Evolutionary conservation across 441 rosid genomes (phyloP).

Genomic region (Aleurites moluccanus): DNA sequence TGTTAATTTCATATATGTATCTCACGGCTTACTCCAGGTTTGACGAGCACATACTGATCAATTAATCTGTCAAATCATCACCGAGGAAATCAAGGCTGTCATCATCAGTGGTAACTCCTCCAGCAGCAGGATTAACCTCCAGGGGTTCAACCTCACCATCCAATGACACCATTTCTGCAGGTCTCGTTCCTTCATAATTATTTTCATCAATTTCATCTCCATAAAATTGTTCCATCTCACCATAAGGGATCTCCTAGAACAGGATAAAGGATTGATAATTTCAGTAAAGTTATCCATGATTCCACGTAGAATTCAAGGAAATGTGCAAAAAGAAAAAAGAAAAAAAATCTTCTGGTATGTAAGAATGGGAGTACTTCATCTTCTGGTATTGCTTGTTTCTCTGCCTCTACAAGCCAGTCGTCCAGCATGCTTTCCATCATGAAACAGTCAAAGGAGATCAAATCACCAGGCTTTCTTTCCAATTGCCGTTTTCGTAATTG

Average conservation of each 20-base stretch:
- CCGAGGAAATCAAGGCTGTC: constrained; percentile 57
- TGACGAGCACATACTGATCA: constrained; percentile 19
- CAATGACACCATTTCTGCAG: constrained; percentile 38
- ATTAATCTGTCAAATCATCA: constrained; percentile 47
- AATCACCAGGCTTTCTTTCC: constrained; percentile 39
- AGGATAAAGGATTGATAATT: constrained; percentile 13
- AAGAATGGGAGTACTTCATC: constrained; percentile 54
- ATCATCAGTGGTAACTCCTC: constrained; percentile 43
- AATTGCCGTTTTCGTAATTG: constrained; percentile 54
- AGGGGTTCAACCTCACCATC: constrained; percentile 40
- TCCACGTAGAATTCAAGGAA: constrained; percentile 2
- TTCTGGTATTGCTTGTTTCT: constrained; percentile 40
- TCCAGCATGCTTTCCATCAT: constrained; percentile 51
- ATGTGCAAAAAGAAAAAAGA: not conserved
- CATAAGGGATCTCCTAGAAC: constrained; percentile 46
- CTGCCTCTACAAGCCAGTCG: constrained; percentile 63
- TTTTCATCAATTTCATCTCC: constrained; percentile 43
- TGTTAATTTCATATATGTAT: constrained; percentile 17
- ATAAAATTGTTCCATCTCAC: constrained; percentile 43
- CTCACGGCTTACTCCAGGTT: constrained; percentile 35
- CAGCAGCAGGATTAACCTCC: constrained; percentile 41
- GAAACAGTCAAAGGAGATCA: constrained; percentile 46
- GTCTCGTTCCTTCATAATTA: constrained; percentile 40
- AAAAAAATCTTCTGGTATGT: constrained; percentile 3
- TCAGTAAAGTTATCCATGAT: constrained; percentile 7